Conservation (phyloP, 2,329 filamentous ascomycete genomes). For the Fusarium coffeatum region DNA sequence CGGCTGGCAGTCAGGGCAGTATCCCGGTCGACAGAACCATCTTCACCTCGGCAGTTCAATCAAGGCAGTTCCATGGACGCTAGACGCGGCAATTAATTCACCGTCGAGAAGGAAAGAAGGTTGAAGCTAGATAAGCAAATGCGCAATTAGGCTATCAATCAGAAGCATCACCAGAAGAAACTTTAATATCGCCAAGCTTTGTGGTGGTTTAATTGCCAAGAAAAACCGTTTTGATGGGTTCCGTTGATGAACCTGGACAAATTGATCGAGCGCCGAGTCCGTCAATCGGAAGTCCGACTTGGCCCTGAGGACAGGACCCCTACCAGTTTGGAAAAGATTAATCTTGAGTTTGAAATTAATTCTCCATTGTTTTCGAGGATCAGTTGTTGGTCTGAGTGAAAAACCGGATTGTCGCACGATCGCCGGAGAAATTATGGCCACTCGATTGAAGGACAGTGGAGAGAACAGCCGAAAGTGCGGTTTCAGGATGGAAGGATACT, state of each 20-base stretch:
- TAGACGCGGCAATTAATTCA: not conserved
- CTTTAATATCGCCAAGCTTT: constrained; percentile 25
- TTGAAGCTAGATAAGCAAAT: constrained; percentile 1
- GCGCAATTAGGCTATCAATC: not conserved
- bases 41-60: not conserved
- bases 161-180: not conserved
- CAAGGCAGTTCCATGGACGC: not conserved
- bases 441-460: constrained; percentile 1
- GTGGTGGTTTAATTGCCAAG: not conserved
- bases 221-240: not conserved
- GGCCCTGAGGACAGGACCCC: not conserved
- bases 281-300: constrained; percentile 20
- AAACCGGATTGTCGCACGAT: constrained; percentile 34
- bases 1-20: not conserved
- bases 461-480: not conserved
- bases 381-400: not conserved
- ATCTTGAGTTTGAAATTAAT: not conserved
- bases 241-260: not conserved
- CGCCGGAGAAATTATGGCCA: constrained; percentile 13
- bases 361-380: constrained; percentile 21
- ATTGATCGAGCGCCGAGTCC: constrained; percentile 1
- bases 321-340: not conserved
- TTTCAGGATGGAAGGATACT: constrained; percentile 13
- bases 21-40: not conserved
- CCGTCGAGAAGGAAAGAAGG: not conserved